Conservation (phyloP, 305 asterid species). For the Caryopteris hybrid region DNA sequence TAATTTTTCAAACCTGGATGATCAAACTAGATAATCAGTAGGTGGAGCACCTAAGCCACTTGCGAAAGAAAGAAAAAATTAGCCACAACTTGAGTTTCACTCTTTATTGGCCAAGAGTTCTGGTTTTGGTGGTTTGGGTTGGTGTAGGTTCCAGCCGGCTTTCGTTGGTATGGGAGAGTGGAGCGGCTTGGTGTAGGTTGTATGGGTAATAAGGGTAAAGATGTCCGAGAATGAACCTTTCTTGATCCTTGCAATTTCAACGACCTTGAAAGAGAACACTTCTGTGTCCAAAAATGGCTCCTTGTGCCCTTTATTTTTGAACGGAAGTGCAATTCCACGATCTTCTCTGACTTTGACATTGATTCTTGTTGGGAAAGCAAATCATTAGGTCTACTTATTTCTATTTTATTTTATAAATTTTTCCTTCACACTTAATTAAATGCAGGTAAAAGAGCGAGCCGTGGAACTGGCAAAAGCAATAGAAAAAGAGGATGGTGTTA, state of each 20-base stretch:
- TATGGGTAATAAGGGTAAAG: too few relatives aligned
- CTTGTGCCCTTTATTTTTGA: not conserved
- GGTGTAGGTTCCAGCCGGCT: too few relatives aligned
- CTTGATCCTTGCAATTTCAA: not conserved
- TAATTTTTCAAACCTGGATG: not conserved
- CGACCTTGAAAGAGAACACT: not conserved
- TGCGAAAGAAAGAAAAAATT: too few relatives aligned
- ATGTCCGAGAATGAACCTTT: too few relatives aligned
- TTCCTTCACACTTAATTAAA: not conserved
- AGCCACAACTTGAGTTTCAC: too few relatives aligned
- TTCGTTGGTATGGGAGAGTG: too few relatives aligned
- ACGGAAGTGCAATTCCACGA: not conserved
- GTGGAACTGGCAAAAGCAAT: constrained; percentile 47
- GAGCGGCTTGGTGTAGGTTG: too few relatives aligned
- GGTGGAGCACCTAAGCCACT: too few relatives aligned
- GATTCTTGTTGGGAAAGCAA: not conserved
- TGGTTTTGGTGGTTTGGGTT: too few relatives aligned
- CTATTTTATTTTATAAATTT: too few relatives aligned
- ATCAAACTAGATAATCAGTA: not conserved
- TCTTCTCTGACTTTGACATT: not conserved
- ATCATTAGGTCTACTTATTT: too few relatives aligned
- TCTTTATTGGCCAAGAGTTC: too few relatives aligned
- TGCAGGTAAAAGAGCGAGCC: constrained; percentile 71
- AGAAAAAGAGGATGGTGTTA: constrained; percentile 60
- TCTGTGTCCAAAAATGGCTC: not conserved